Evolutionary conservation across 192 early-diverging fungal species (phyloP).

Genomic region (Podila clonocystis): DNA sequence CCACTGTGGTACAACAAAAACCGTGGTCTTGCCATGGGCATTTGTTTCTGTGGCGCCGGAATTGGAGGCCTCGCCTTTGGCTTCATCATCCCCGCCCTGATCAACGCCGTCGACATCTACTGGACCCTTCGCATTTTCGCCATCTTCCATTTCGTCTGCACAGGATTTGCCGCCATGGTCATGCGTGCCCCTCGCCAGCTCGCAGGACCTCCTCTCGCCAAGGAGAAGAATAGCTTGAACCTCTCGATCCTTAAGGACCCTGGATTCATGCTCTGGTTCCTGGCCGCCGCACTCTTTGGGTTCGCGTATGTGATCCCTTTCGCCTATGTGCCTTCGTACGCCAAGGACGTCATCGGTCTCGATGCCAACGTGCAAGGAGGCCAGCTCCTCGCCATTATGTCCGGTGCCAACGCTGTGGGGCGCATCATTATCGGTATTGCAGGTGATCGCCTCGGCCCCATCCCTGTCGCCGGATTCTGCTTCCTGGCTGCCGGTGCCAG

Average conservation of each 20-base stretch:
- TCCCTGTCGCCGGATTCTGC: conserved; percentile 24
- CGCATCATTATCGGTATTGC: conserved; percentile 40
- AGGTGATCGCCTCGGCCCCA: conserved; percentile 40
- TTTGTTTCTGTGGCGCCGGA: conserved; percentile 51
- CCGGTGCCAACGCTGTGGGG: conserved; percentile 45
- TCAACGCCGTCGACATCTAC: conserved; percentile 41
- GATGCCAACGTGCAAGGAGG: conserved; percentile 42
- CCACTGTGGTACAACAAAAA: conserved; percentile 51
- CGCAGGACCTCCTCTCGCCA: conserved; percentile 10
- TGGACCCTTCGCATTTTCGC: conserved; percentile 36
- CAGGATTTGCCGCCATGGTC: conserved; percentile 42
- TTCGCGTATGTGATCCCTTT: conserved; percentile 31
- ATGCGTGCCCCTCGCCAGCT: conserved; percentile 33
- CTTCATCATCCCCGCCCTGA: conserved; percentile 23
- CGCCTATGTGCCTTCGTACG: conserved; percentile 25
- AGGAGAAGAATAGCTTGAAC: conserved; percentile 23
- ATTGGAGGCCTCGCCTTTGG: conserved; percentile 44
- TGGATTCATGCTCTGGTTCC: conserved; percentile 28
- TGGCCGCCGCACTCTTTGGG: conserved; percentile 12
- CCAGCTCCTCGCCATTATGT: conserved; percentile 48
- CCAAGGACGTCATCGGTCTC: conserved; percentile 25
- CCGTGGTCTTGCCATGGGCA: conserved; percentile 53
- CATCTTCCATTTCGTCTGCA: conserved; percentile 39
- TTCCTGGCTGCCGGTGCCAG: conserved; percentile 28
- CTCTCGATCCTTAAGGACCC: conserved; percentile 19